These are phyloP conservation scores for Penicillium crystallinum DNA, from an alignment of 495 filamentous ascomycete genomes.

Conservation along the genomic window DNA sequence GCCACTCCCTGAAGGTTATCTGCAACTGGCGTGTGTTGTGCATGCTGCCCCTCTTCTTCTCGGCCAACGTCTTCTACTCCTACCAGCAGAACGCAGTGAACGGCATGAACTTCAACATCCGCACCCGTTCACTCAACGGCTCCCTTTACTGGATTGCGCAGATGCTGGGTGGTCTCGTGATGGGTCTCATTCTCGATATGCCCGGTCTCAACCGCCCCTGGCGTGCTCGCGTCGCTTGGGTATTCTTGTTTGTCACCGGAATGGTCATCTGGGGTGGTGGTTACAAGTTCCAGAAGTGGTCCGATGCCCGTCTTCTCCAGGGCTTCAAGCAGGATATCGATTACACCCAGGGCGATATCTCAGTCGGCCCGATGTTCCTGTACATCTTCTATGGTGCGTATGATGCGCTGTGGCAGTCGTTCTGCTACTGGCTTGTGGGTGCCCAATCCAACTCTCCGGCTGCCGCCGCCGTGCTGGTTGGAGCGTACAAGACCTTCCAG, in stretches of 20 bases:
- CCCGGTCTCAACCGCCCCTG: conserved; percentile 30
- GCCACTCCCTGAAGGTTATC: conserved; percentile 51
- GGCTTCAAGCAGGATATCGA: conserved; percentile 39
- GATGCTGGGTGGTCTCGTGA: conserved; percentile 48
- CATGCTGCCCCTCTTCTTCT: conserved; percentile 50
- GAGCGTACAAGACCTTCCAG: conserved; percentile 91
- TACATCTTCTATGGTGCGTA: conserved; percentile 53
- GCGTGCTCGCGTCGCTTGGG: conserved; percentile 44
- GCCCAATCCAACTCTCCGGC: conserved; percentile 80
- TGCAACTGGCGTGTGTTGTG: conserved; percentile 39
- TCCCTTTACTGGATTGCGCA: conserved; percentile 52
- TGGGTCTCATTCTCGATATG: conserved; percentile 45
- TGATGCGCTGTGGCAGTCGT: conserved; percentile 61
- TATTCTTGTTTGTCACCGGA: conserved; percentile 40
- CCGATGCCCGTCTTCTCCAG: conserved; percentile 22
- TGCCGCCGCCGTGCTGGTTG: conserved; percentile 79
- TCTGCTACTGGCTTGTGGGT: conserved; percentile 84
- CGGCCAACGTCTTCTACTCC: conserved; percentile 77
- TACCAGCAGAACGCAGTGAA: conserved; percentile 59
- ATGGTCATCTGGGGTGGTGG: conserved; percentile 53
- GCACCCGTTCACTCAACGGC: conserved; percentile 47
- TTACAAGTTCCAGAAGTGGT: conserved; percentile 46
- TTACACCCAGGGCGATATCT: conserved; percentile 26
- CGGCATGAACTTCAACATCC: conserved; percentile 44
- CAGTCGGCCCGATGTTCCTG: conserved; percentile 48